Base-by-base conservation (phyloP, 768 basidiomycete species). In the Rhizopogon vulgaris region DNA sequence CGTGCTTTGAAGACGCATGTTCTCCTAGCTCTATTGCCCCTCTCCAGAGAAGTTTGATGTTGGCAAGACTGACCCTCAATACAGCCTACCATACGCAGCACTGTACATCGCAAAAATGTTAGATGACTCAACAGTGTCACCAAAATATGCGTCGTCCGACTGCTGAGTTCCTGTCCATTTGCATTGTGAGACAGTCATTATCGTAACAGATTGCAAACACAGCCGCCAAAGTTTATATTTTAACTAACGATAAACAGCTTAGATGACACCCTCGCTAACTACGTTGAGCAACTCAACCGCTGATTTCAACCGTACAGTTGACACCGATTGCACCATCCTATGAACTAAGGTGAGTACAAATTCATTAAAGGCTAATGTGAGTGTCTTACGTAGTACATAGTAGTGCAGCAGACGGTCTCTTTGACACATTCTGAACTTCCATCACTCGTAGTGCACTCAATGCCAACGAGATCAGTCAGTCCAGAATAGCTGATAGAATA, bases 331-430 rank as follows among this genome's bases (percentile, higher is more conserved):
- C 25, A n/a, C 25, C 4, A 6, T 9, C 11, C 41, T 42, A 10
- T 42, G n/a, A 11, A 5, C 15, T 10, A 42, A 42, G 25, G 41
- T 42, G 6, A 42, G 41, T 42, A 8, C 6, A n/a, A 42, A n/a
- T 22, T 22, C 38, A 27, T n/a, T 27, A 5, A n/a, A n/a, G 7
- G 28, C 49, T 42, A 11, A 43, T 28, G 6, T 36, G 37, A 22
- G 68, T 63, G 25, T 68, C 68, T 3, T 25, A 40, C 38, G 15
- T 42, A 27, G 25, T 42, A 27, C 9, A 17, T 17, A 6, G 15
- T 25, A 6, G 25, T 42, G 25, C 41, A 42, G 10, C 41, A 42
- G 10, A 10, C n/a, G 27, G 41, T 42, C 25, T 25, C 15, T 9
- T 42, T 6, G 25, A 27, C 8, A 42, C 41, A 27, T 15, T 9